A percentile compares a stretch with the other conserved stretches of the same genome.
Conservation (phyloP, 192 early-diverging fungal species). For the Backusella morwellensis region DNA sequence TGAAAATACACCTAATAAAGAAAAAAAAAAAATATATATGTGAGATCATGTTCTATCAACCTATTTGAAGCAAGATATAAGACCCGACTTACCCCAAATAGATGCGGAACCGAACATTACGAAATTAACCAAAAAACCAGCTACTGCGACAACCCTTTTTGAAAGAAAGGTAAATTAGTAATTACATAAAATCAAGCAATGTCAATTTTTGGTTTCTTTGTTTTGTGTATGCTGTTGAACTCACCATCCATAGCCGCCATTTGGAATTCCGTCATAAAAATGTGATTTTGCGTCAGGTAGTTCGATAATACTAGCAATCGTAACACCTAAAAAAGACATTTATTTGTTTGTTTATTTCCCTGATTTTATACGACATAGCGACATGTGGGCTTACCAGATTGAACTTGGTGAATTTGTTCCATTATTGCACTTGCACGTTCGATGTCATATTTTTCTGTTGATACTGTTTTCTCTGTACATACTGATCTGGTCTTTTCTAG, state of each 20-base stretch:
- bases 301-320: slow-evolving; percentile 12
- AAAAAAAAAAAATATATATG: neutral
- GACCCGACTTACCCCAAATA: slow-evolving; percentile 10
- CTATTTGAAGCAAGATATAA: neutral
- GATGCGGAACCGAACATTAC: slow-evolving; percentile 13
- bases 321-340: neutral
- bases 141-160: slow-evolving; percentile 7
- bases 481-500: neutral
- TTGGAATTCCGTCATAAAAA: slow-evolving; percentile 15
- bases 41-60: neutral
- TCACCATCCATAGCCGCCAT: slow-evolving; percentile 19
- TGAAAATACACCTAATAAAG: slow-evolving; percentile 26
- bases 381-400: neutral
- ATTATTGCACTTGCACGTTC: neutral
- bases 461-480: neutral
- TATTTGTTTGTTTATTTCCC: neutral
- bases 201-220: neutral
- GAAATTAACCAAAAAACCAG: slow-evolving; percentile 12
- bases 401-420: neutral
- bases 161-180: neutral
- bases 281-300: neutral
- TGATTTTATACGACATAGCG: neutral
- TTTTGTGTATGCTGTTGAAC: neutral
- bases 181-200: neutral
- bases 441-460: slow-evolving; percentile 5